Percentiles rank a stretch among this genome's conserved stretches.
Conservation (phyloP, 1,284 basidiomycete genomes). For the Ceratorhiza oryzae-sativae region DNA sequence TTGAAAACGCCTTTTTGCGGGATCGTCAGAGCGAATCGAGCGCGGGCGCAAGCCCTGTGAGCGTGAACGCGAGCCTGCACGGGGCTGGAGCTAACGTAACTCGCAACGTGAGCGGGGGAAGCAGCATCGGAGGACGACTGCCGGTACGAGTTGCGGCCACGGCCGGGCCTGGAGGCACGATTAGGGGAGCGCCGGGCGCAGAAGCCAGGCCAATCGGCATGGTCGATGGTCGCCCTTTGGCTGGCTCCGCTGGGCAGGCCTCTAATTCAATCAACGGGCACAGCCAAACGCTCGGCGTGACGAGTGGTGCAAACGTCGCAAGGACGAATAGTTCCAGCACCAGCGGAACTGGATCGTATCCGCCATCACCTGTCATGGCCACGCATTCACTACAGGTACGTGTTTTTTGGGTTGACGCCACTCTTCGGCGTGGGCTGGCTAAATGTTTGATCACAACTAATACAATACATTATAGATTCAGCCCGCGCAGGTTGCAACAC, state of each 20-base stretch:
- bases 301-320: constrained; percentile 15
- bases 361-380: constrained; percentile 41
- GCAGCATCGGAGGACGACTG: neutral
- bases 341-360: constrained; percentile 39
- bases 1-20: constrained; percentile 22
- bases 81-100: constrained; percentile 1
- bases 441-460: neutral
- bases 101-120: neutral
- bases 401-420: neutral
- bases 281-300: neutral
- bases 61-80: constrained; percentile 2
- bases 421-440: neutral
- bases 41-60: neutral
- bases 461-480: neutral
- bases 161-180: neutral
- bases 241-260: neutral
- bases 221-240: constrained; percentile 4
- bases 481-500: neutral
- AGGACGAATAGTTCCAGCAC: constrained; percentile 31
- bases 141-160: neutral
- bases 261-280: neutral
- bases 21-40: neutral
- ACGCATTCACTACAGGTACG: constrained; percentile 14
- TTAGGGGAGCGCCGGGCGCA: neutral
- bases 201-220: neutral